These are phyloP conservation scores for Phyllachora maydis DNA, from an alignment of 2,329 filamentous ascomycete genomes.

Conservation along the genomic window DNA sequence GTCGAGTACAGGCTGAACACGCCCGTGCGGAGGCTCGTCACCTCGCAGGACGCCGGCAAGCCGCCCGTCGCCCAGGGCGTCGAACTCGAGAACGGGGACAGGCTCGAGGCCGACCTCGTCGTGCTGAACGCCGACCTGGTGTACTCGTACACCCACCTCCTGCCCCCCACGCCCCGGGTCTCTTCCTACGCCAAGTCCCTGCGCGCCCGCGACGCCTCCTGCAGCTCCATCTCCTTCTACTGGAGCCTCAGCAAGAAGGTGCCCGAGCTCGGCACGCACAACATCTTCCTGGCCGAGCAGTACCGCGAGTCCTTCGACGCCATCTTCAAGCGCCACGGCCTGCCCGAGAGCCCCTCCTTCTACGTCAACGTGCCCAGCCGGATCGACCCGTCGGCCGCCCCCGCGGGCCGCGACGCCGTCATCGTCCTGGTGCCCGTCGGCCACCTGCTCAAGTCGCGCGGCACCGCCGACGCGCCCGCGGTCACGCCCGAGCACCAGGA, in stretches of 20 bases:
- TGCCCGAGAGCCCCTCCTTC: conserved; percentile 51
- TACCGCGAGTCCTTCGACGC: conserved; percentile 56
- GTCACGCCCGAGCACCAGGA: conserved; percentile 22
- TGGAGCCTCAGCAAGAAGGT: conserved; percentile 43
- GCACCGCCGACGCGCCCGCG: conserved; percentile 10
- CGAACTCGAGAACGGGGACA: conserved; percentile 31
- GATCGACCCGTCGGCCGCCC: conserved; percentile 47
- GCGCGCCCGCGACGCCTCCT: conserved; percentile 33
- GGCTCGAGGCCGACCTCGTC: conserved; percentile 41
- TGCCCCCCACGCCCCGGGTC: conserved; percentile 21
- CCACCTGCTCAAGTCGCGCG: conserved; percentile 40
- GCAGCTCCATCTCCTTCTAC: conserved; percentile 59
- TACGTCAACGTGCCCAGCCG: conserved; percentile 60
- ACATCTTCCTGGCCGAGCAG: conserved; percentile 57
- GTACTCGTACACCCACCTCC: conserved; percentile 52
- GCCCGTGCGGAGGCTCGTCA: conserved; percentile 31
- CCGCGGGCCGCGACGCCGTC: conserved; percentile 39
- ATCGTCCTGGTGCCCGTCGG: conserved; percentile 56
- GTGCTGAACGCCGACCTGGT: conserved; percentile 56
- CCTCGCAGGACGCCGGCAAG: conserved; percentile 22
- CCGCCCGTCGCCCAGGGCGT: conserved; percentile 22
- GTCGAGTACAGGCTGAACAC: conserved; percentile 41
- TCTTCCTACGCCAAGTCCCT: conserved; percentile 15
- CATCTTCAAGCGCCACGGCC: conserved; percentile 49
- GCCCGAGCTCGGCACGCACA: conserved; percentile 46